Conservation (phyloP, 352 stramenopile genomes). For the Elongisporangium prolatum region DNA sequence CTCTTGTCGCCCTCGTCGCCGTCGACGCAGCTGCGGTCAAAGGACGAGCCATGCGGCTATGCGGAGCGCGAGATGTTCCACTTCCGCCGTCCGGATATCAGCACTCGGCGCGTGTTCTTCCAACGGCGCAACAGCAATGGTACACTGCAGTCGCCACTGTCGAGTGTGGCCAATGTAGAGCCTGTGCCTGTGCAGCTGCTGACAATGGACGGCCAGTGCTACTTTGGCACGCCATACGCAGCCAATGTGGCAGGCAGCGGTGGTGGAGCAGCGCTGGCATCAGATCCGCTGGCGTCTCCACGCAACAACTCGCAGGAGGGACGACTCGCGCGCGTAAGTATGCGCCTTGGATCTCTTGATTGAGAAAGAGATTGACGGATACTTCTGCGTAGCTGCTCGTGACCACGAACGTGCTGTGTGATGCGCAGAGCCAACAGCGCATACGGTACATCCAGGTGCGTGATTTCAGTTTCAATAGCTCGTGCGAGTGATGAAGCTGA, state of each 20-base stretch:
- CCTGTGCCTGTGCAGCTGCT: constrained; percentile 41
- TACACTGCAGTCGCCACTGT: background rate
- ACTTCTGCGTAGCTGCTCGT: constrained; percentile 26
- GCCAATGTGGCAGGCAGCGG: background rate
- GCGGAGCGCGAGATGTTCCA: constrained; percentile 35
- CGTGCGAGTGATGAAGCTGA: background rate
- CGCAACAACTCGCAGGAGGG: background rate
- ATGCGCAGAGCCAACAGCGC: constrained; percentile 22
- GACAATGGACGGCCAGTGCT: constrained; percentile 30
- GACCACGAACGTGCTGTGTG: constrained; percentile 28
- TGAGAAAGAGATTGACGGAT: background rate
- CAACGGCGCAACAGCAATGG: constrained; percentile 2
- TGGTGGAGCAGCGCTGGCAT: background rate
- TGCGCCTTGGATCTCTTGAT: background rate
- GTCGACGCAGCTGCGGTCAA: background rate
- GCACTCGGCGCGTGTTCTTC: constrained; percentile 6
- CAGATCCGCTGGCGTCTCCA: background rate
- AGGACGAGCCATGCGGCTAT: constrained; percentile 4
- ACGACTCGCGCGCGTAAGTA: background rate
- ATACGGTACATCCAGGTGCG: constrained; percentile 35
- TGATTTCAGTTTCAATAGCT: too few relatives aligned
- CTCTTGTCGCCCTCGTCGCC: constrained; percentile 3
- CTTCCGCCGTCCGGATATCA: constrained; percentile 31
- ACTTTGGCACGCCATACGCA: constrained; percentile 30
- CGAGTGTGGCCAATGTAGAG: background rate